A percentile compares a stretch with the other conserved stretches of the same genome.
These are phyloP conservation scores for Fomitopsis pulvina DNA, from an alignment of 768 basidiomycete species.

Conservation along the genomic window DNA sequence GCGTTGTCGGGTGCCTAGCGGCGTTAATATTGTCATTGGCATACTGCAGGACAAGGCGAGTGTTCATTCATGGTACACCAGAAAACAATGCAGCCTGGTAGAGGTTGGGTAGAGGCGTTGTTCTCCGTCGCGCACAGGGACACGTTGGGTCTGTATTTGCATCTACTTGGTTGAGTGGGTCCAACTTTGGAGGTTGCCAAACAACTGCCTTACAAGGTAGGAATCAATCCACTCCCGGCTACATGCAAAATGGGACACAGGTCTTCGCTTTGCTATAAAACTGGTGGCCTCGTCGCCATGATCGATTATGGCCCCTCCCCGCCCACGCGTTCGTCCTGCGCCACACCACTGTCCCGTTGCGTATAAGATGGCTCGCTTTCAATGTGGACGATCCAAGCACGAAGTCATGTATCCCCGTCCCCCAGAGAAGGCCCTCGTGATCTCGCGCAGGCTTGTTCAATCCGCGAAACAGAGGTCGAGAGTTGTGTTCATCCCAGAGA, in stretches of 20 bases:
- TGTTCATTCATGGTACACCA: no score
- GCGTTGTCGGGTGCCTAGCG: no score
- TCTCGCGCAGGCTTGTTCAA: not conserved
- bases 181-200: conserved; percentile 9
- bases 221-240: conserved; percentile 6
- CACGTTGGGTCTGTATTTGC: conserved; percentile 5
- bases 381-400: not conserved
- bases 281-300: not conserved
- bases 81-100: no score
- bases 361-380: not conserved
- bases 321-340: not conserved
- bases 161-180: conserved; percentile 9
- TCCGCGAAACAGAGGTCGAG: conserved; percentile 1
- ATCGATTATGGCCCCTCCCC: not conserved
- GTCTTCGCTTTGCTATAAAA: not conserved
- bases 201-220: conserved; percentile 11
- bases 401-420: not conserved
- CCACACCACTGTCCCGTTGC: not conserved
- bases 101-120: not conserved
- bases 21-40: no score
- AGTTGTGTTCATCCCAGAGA: not conserved
- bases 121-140: conserved; percentile 1
- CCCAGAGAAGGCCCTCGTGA: not conserved
- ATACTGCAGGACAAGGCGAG: no score
- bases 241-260: not conserved